Percentiles rank a stretch among this genome's conserved stretches.
Conservation (phyloP, 2,329 filamentous ascomycete species). For the Colletotrichum kahawae region DNA sequence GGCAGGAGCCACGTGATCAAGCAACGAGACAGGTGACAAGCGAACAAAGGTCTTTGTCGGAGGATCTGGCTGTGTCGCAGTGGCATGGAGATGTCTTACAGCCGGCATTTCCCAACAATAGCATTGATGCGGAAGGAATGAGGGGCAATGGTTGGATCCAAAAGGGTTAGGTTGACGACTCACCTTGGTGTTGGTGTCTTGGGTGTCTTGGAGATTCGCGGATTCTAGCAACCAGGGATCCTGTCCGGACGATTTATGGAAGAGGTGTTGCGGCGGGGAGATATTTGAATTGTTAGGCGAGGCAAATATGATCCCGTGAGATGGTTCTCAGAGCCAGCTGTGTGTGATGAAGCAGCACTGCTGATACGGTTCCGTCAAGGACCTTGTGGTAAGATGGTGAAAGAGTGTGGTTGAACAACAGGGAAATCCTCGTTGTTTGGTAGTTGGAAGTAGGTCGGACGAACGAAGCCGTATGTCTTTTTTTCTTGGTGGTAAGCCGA, state of each 20-base stretch:
- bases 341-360: conserved; percentile 26
- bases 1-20: background rate
- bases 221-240: conserved; percentile 6
- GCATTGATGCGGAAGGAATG: conserved; percentile 13
- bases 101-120: conserved; percentile 11
- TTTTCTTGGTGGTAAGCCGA: conserved; percentile 9
- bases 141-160: background rate
- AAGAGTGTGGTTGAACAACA: conserved; percentile 28
- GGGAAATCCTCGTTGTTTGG: conserved; percentile 12
- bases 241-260: background rate
- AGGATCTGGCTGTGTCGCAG: background rate
- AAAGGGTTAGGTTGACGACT: background rate
- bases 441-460: conserved; percentile 19
- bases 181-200: conserved; percentile 7
- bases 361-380: conserved; percentile 29
- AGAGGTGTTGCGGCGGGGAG: background rate
- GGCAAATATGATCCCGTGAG: conserved; percentile 11
- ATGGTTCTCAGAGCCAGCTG: conserved; percentile 24
- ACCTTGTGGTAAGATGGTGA: conserved; percentile 19
- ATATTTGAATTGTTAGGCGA: conserved; percentile 2
- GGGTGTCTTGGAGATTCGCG: conserved; percentile 12
- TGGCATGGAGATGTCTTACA: conserved; percentile 4
- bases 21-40: background rate
- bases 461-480: conserved; percentile 16
- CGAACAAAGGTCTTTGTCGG: conserved; percentile 3